These are phyloP conservation scores for Sugiyamaella smithiae DNA, from an alignment of 805 yeast genomes.

Conservation along the genomic window DNA sequence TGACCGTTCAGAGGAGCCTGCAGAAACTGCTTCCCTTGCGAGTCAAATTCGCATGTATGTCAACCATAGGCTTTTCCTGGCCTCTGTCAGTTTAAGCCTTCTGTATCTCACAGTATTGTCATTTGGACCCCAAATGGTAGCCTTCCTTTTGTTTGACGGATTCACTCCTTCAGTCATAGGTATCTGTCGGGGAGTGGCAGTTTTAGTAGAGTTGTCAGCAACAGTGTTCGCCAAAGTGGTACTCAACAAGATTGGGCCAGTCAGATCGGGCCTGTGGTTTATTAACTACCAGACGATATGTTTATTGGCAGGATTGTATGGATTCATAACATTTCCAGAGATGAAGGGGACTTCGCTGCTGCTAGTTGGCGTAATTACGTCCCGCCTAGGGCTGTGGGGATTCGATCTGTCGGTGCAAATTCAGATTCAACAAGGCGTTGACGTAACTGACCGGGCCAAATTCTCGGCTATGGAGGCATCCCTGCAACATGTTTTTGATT, in stretches of 20 bases:
- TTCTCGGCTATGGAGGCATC: conserved; percentile 39
- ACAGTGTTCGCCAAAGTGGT: conserved; percentile 35
- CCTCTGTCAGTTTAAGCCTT: conserved; percentile 33
- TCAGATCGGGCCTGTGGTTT: conserved; percentile 34
- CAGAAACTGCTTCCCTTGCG: not conserved
- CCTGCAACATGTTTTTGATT: conserved; percentile 33
- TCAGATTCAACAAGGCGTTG: conserved; percentile 36
- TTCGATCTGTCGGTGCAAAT: conserved; percentile 39
- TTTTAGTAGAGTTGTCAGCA: conserved; percentile 36
- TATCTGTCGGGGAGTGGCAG: conserved; percentile 34
- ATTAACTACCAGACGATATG: conserved; percentile 34
- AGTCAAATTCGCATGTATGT: conserved; percentile 22
- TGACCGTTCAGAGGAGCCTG: not conserved
- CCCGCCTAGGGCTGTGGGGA: conserved; percentile 43
- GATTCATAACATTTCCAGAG: not conserved
- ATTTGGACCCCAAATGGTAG: conserved; percentile 39
- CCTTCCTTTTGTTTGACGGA: conserved; percentile 36
- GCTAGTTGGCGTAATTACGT: conserved; percentile 31
- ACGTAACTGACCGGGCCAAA: conserved; percentile 33
- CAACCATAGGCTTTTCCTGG: conserved; percentile 30
- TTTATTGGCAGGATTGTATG: conserved; percentile 28
- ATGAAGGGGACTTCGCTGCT: conserved; percentile 16
- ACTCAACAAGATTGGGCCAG: conserved; percentile 28
- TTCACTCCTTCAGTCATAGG: conserved; percentile 35
- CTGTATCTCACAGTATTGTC: conserved; percentile 40